Evolutionary conservation across 306 rosid genomes (phyloP).

Genomic region (Cicer arietinum): DNA sequence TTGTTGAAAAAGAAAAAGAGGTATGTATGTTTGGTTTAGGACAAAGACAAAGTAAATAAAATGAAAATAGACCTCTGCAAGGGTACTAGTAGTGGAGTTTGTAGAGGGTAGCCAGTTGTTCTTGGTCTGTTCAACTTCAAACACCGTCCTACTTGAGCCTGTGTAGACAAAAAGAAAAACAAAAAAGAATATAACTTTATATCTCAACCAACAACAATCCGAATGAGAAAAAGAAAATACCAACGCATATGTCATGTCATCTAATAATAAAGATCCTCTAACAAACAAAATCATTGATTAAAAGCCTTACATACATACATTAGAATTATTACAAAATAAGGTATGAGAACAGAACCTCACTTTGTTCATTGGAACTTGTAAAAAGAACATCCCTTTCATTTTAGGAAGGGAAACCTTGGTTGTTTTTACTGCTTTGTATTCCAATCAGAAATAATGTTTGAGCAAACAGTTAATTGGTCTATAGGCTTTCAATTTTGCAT

Average conservation of each 20-base stretch:
- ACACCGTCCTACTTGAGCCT: slow-evolving; percentile 69
- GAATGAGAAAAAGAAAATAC: slow-evolving; percentile 45
- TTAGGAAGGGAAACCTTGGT: slow-evolving; percentile 2
- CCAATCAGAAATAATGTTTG: slow-evolving; percentile 47
- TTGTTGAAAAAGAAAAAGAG: slow-evolving; percentile 9
- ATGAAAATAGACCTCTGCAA: slow-evolving; percentile 67
- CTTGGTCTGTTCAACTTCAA: slow-evolving; percentile 76
- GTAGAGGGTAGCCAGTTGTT: slow-evolving; percentile 76
- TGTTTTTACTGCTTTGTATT: slow-evolving; percentile 26
- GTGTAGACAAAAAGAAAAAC: slow-evolving; percentile 69
- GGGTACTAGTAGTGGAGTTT: slow-evolving; percentile 56
- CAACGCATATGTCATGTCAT: not conserved
- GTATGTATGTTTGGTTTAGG: slow-evolving; percentile 7
- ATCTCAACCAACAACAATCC: slow-evolving; percentile 52
- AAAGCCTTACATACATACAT: too few relatives aligned
- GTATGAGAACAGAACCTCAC: not conserved
- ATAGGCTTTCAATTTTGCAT: slow-evolving; percentile 99
- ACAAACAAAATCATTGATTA: slow-evolving; percentile 25
- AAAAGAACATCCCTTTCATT: not conserved
- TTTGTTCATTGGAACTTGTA: slow-evolving; percentile 22
- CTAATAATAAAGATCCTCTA: slow-evolving; percentile 31
- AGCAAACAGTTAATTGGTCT: slow-evolving; percentile 77
- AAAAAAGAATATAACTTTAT: slow-evolving; percentile 67
- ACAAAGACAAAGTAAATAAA: slow-evolving; percentile 43
- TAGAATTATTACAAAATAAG: not conserved